phyloP scores from a whole-genome alignment of 495 filamentous ascomycete genomes.

The Trichoderma gamsii region DNA sequence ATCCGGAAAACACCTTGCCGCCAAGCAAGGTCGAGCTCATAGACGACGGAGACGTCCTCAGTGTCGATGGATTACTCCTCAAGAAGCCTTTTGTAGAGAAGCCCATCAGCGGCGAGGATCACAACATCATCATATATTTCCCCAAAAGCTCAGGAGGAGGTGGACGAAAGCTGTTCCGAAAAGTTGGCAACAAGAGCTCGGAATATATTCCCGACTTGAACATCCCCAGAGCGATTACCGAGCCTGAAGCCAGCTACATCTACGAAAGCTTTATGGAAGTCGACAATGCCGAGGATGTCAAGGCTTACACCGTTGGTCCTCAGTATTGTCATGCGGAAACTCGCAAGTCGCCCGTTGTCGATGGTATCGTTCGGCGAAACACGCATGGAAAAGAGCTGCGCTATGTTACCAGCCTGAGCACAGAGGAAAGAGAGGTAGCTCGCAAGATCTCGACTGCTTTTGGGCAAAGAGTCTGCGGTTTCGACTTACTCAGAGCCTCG shows the following conservation, averaged over 20 bases:
- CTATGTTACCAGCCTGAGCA: constrained; percentile 78
- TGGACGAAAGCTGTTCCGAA: constrained; percentile 86
- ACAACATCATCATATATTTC: constrained; percentile 98
- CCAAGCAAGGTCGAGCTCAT: constrained; percentile 71
- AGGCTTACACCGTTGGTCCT: constrained; percentile 94
- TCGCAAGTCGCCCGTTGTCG: constrained; percentile 91
- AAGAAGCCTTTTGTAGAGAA: constrained; percentile 98
- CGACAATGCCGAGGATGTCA: constrained; percentile 95
- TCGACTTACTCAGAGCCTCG: constrained; percentile 82
- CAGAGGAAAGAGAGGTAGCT: constrained; percentile 79
- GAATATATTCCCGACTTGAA: constrained; percentile 74
- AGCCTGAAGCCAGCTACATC: constrained; percentile 74
- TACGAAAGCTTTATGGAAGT: constrained; percentile 96
- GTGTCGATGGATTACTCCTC: constrained; percentile 75
- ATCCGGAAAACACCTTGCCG: constrained; percentile 58
- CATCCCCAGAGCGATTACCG: constrained; percentile 72
- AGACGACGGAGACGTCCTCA: constrained; percentile 79
- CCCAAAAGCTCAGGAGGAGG: constrained; percentile 78
- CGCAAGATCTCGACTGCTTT: constrained; percentile 86
- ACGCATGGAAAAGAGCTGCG: constrained; percentile 95
- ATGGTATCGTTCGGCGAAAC: constrained; percentile 91
- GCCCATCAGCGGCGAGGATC: constrained; percentile 94
- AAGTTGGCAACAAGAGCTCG: constrained; percentile 96
- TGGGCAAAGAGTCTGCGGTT: constrained; percentile 92
- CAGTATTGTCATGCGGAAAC: constrained; percentile 96